A percentile compares a stretch with the other conserved stretches of the same genome.
phyloP scores from a whole-genome alignment of 305 asterid species.

The Andrographis paniculata region DNA sequence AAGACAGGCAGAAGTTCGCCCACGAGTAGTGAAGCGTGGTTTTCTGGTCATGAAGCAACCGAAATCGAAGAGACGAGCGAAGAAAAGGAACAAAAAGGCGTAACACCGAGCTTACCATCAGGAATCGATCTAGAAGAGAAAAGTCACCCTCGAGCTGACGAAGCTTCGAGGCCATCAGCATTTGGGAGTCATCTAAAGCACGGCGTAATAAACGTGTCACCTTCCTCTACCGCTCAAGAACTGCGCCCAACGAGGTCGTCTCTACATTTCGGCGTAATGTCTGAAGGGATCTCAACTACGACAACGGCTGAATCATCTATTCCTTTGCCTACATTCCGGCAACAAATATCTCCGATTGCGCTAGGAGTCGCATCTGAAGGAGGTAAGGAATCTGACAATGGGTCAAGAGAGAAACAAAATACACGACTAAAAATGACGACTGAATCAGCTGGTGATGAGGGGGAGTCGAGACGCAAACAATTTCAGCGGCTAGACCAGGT shows the following conservation, averaged over 20 bases:
- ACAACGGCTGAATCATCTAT: constrained; percentile 21
- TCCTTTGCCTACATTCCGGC: constrained; percentile 31
- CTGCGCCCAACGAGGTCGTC: constrained; percentile 25
- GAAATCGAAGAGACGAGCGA: constrained; percentile 36
- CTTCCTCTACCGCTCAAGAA: constrained; percentile 31
- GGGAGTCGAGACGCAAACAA: constrained; percentile 35
- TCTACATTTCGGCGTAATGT: constrained; percentile 30
- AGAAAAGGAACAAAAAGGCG: constrained; percentile 27
- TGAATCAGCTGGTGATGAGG: constrained; percentile 26
- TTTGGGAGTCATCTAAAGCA: constrained; percentile 30
- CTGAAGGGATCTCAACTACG: constrained; percentile 23
- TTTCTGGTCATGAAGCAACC: constrained; percentile 78
- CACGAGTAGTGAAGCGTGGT: constrained; percentile 57
- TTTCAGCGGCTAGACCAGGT: constrained; percentile 63
- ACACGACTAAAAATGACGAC: constrained; percentile 28
- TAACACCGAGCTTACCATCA: constrained; percentile 28
- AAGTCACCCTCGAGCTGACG: constrained; percentile 23
- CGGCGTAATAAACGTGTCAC: constrained; percentile 21
- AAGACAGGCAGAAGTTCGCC: constrained; percentile 57
- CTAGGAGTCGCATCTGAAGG: constrained; percentile 28
- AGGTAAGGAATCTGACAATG: constrained; percentile 34
- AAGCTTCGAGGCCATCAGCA: constrained; percentile 41
- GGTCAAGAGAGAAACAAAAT: constrained; percentile 26
- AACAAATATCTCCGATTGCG: constrained; percentile 38
- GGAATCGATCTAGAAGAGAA: constrained; percentile 28